Evolutionary conservation across 805 yeast species (phyloP), one percentile per base, ranked within the genome.

Genomic region (Lachancea waltii): DNA sequence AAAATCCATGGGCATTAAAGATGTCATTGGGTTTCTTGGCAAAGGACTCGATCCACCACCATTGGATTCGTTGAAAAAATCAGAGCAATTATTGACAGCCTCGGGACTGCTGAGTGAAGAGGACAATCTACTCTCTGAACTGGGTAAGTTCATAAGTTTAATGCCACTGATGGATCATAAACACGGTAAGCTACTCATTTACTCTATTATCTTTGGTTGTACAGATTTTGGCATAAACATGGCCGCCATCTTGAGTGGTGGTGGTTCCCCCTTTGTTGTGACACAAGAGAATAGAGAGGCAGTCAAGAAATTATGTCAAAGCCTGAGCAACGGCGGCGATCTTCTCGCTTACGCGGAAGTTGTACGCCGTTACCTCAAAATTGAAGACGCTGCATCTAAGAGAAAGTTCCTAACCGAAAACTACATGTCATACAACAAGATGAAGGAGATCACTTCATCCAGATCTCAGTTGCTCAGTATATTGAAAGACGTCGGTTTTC

Each of bases 11-110:
- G 95, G 95, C 0, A 72, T 90, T 19, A 64, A 67, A 3, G 70
- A 83, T 47, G 96, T 87, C 0, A 69, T 69, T 40, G 70, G 65
- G 16, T 92, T 90, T 51, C 67, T 90, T 45, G 65, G 72, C 11
- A 68, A 71, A 22, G 96, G 96, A 0, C 61, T 92, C 33, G 97
- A 89, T 56, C 81, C 95, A 0, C 97, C 97, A 0, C 69, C 71
- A 5, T 30, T 51, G 16, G 45, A 56, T 10, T 57, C 69, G 0
- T 42, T 67, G 30, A 39, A 53, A 19, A 67, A 67, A 50, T 68
- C 72, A 1, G 69, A 66, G 35, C 63, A 59, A 29, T 54, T 65
- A 35, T 66, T 90, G 47, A 67, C 67, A 6, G 81, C 83, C 30
- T 72, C 85, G 32, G 97, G 97, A 0, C 86, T 95, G 3, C 54